Base-by-base conservation (phyloP, 352 stramenopile genomes). In the Thalassiosira hispida region DNA sequence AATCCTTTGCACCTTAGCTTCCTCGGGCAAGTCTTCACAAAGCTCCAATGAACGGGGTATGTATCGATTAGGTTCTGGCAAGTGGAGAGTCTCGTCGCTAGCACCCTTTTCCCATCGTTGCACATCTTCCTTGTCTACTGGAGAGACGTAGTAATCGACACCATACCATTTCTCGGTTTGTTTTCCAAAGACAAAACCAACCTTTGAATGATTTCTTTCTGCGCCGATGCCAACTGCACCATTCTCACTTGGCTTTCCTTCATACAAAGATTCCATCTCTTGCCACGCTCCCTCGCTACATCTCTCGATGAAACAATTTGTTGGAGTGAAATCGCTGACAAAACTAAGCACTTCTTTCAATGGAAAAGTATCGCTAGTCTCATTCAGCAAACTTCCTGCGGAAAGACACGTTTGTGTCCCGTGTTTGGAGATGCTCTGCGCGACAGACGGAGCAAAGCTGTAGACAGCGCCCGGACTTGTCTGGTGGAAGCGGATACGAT, bases 81-180 rank as follows among this genome's bases (percentile, higher is more conserved):
- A 67, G 69, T 73, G 56, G 38, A 94, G 77, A 9, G 27, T 47
- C 7, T 53, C 53, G 11, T 77, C 49, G n/a, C 56, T 57, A 27
- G 40, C 11, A 47, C 62, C 31, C 8, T 76, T 73, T 60, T 80
- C 49, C 86, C 85, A 92, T 35, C 42, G 31, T 46, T 73, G 16
- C 6, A 86, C 59, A 47, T 70, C 47, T 18, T 70, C 31, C 4
- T 67, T 11, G 46, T 75, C 52, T 22, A 92, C 79, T 31, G 77
- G 72, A 38, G 77, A 79, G 0, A 90, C 16, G 57, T 83, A 85
- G 55, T 92, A 93, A 46, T 93, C 81, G 25, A 93, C 78, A 25
- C 72, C 83, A 73, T 94, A 94, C 88, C 88, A 94, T 67, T 83
- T 67, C 73, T 94, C 90, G 16, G 25, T 89, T 55, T 87, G 68